Percentiles rank a stretch among this genome's conserved stretches.
Conservation (phyloP, 148 eudicot species). For the Camellia sinensis region DNA sequence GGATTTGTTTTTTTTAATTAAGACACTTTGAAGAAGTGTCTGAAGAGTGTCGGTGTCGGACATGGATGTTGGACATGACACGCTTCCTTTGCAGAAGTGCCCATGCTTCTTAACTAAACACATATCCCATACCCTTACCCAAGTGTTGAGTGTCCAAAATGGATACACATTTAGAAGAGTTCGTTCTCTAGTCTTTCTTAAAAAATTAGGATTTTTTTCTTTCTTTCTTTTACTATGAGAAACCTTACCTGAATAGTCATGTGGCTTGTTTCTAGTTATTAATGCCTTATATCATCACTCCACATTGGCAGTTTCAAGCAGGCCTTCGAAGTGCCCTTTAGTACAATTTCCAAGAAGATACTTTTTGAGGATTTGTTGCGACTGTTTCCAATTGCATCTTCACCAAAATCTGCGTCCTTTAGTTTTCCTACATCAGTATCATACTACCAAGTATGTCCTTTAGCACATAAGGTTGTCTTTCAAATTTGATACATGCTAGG, state of each 20-base stretch:
- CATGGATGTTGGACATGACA: no score
- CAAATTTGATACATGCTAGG: not conserved
- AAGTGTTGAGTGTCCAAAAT: no score
- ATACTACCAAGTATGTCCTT: slow-evolving; percentile 62
- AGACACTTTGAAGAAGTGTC: no score
- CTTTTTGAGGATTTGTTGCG: slow-evolving; percentile 65
- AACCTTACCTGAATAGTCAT: not conserved
- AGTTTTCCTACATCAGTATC: slow-evolving; percentile 61
- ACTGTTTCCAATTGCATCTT: slow-evolving; percentile 61
- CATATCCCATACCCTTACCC: no score
- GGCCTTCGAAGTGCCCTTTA: slow-evolving; percentile 75
- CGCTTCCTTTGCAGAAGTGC: no score
- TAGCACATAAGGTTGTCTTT: not conserved
- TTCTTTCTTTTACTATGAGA: not conserved
- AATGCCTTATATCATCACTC: slow-evolving; percentile 12
- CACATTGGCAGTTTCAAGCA: slow-evolving; percentile 69
- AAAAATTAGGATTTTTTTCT: not conserved
- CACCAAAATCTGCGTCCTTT: slow-evolving; percentile 29
- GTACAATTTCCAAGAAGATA: slow-evolving; percentile 68
- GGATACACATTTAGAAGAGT: no score
- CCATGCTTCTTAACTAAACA: no score
- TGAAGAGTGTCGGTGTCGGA: no score
- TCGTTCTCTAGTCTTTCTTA: not conserved
- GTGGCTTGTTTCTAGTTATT: not conserved
- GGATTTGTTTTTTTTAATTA: no score